These are phyloP conservation scores for Isoetes engelmannii DNA, from an alignment of 83 land plant species.

Conservation along the genomic window DNA sequence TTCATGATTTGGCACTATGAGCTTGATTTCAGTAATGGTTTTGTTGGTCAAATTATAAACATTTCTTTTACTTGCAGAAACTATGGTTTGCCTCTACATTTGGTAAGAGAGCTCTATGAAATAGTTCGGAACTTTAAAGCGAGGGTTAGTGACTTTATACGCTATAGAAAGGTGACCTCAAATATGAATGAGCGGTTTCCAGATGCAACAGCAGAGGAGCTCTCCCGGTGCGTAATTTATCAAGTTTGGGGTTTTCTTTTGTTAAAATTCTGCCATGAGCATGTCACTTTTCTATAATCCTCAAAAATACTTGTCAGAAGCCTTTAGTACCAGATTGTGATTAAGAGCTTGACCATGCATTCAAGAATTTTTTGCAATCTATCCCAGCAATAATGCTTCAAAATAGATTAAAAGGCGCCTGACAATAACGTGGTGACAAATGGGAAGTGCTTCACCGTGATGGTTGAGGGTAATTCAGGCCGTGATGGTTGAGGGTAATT, in stretches of 20 bases:
- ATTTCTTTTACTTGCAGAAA: constrained; percentile 38
- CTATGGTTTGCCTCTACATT: constrained; percentile 91
- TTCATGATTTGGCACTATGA: background rate
- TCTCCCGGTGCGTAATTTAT: constrained; percentile 47
- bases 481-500: too few relatives aligned
- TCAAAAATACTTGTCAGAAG: background rate
- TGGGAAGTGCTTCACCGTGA: too few relatives aligned
- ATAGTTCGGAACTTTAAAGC: constrained; percentile 86
- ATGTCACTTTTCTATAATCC: background rate
- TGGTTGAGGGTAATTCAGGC: too few relatives aligned
- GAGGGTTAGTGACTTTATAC: constrained; percentile 83
- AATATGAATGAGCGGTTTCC: constrained; percentile 99
- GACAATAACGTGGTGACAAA: too few relatives aligned
- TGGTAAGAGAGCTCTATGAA: constrained; percentile 92
- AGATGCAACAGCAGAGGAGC: constrained; percentile 93
- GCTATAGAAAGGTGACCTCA: constrained; percentile 84
- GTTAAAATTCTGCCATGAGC: background rate
- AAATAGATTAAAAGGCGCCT: too few relatives aligned
- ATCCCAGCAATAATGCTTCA: too few relatives aligned
- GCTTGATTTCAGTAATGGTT: background rate
- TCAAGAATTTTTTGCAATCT: too few relatives aligned
- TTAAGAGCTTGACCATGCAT: too few relatives aligned
- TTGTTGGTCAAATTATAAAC: constrained; percentile 1
- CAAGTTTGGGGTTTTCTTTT: background rate
- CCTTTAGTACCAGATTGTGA: background rate